Conservation (phyloP, 2,329 filamentous ascomycete genomes). For the Arthrobotrys musiformis region DNA sequence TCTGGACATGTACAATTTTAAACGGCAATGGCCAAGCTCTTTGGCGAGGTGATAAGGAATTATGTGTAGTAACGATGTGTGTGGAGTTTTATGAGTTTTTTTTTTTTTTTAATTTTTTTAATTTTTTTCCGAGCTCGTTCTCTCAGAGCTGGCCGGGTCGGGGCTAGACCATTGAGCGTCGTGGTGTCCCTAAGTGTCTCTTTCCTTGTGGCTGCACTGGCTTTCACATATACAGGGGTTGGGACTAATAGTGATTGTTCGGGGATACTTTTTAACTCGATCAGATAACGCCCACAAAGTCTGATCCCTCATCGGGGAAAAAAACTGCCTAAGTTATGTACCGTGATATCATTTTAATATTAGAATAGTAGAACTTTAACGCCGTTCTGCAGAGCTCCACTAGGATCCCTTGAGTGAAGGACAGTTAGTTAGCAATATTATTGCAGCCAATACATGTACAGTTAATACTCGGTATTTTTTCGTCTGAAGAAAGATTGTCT, state of each 20-base stretch:
- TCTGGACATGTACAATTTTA: conserved; percentile 13
- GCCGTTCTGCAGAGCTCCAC: conserved; percentile 4
- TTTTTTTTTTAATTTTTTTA: no score
- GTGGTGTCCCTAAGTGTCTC: conserved; percentile 7
- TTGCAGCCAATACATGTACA: background rate
- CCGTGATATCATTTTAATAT: background rate
- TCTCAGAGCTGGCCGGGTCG: background rate
- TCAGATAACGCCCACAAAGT: background rate
- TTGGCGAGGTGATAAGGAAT: background rate
- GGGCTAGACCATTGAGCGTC: conserved; percentile 10
- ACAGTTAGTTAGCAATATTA: background rate
- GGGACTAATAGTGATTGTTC: background rate
- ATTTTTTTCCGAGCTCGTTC: conserved; percentile 21
- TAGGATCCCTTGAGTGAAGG: background rate
- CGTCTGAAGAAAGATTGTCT: background rate
- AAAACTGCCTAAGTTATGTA: background rate
- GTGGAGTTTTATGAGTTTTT: conserved; percentile 9
- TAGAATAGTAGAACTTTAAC: background rate
- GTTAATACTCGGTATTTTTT: no score
- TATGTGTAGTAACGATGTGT: background rate
- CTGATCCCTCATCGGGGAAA: background rate
- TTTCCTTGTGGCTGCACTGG: background rate
- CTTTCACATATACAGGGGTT: background rate
- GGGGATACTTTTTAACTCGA: background rate
- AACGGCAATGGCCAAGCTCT: background rate